Percentiles rank a stretch among this genome's conserved stretches.
phyloP scores from a whole-genome alignment of 805 yeast species.

The Saturnispora ahearnii region DNA sequence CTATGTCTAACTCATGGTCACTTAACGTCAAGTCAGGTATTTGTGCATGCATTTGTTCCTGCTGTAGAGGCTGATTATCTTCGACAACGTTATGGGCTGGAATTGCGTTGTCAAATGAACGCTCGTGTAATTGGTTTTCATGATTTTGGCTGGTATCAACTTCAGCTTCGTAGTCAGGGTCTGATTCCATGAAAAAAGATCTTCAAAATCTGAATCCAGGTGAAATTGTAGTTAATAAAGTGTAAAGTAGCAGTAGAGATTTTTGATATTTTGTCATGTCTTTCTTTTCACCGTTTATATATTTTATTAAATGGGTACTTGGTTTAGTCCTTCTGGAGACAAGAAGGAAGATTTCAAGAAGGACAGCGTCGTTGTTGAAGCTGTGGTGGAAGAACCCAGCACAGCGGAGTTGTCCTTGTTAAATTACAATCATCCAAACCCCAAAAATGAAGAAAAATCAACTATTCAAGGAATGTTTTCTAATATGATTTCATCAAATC shows the following conservation, averaged over 20 bases:
- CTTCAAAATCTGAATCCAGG: not conserved
- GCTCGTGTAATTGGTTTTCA: not conserved
- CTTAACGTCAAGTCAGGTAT: not conserved
- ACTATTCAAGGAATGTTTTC: not conserved
- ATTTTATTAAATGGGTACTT: not conserved
- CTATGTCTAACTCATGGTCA: not conserved
- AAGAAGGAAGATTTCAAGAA: not conserved
- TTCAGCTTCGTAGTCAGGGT: not conserved
- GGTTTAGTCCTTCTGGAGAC: conserved; percentile 4
- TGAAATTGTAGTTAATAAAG: not conserved
- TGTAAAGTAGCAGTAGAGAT: not conserved
- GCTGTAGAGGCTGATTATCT: not conserved
- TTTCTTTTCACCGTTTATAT: not conserved
- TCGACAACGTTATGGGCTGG: not conserved
- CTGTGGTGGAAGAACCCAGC: conserved; percentile 9
- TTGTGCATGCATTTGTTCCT: not conserved
- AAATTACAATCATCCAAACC: conserved; percentile 13
- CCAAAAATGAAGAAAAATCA: not conserved
- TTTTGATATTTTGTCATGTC: not conserved
- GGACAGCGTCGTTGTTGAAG: conserved; percentile 4
- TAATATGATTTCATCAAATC: conserved; percentile 48
- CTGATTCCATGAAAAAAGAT: not conserved
- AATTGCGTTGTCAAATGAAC: not conserved
- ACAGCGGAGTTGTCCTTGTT: conserved; percentile 43
- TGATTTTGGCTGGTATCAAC: too few relatives aligned